Conservation (phyloP, 495 filamentous ascomycete species). For the Emericellopsis terricola region DNA sequence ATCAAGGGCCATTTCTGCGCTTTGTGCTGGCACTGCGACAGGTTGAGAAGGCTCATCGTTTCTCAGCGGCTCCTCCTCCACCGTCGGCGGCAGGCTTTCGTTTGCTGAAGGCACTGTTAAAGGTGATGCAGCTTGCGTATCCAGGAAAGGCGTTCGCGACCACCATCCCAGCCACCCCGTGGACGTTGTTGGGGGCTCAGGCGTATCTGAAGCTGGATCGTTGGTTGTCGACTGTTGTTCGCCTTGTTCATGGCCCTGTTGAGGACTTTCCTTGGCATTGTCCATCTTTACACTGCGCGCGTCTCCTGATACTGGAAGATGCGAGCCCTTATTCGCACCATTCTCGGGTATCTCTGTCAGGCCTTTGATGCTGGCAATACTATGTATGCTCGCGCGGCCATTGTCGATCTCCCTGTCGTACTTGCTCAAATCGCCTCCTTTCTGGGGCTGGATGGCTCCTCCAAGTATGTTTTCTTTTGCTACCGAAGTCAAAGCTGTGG, state of each 20-base stretch:
- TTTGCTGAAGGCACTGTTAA: constrained; percentile 5
- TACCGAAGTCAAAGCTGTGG: constrained; percentile 52
- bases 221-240: constrained; percentile 1
- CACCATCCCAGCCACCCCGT: constrained; percentile 8
- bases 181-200: constrained; percentile 16
- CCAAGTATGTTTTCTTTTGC: constrained; percentile 61
- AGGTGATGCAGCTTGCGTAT: constrained; percentile 3
- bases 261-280: no score
- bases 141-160: neutral
- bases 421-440: constrained; percentile 24
- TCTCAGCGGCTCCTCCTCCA: no score
- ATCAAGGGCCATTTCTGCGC: constrained; percentile 5
- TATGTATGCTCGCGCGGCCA: constrained; percentile 9
- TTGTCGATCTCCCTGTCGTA: constrained; percentile 23
- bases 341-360: constrained; percentile 11
- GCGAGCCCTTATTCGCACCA: no score
- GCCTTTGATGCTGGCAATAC: constrained; percentile 8
- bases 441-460: constrained; percentile 20
- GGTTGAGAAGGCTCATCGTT: constrained; percentile 3
- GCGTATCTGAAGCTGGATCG: constrained; percentile 2
- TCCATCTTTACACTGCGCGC: no score
- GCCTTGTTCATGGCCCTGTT: no score
- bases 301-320: no score
- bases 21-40: constrained; percentile 4
- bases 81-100: no score